A percentile compares a stretch with the other conserved stretches of the same genome.
These are phyloP conservation scores for Penicillium sp. DNA, from an alignment of 2,329 filamentous ascomycete genomes.

Conservation along the genomic window DNA sequence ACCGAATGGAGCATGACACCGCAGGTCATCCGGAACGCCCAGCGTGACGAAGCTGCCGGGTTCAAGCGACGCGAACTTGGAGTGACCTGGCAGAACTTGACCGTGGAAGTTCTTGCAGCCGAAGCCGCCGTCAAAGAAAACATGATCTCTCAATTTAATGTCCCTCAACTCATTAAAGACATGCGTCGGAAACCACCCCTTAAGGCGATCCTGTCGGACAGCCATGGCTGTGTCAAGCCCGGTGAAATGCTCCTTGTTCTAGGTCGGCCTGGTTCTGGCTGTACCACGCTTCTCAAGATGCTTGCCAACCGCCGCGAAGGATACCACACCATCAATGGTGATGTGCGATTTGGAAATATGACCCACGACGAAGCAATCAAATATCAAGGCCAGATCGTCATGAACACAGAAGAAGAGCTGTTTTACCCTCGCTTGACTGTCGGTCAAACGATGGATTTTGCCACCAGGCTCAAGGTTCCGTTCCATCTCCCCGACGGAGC, in stretches of 20 bases:
- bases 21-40: slow-evolving; percentile 47
- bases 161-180: slow-evolving; percentile 55
- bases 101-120: slow-evolving; percentile 60
- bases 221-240: slow-evolving; percentile 67
- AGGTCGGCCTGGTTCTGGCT: slow-evolving; percentile 66
- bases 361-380: slow-evolving; percentile 41
- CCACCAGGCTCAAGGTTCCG: slow-evolving; percentile 58
- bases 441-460: slow-evolving; percentile 54
- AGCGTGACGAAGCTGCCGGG: slow-evolving; percentile 58
- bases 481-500: slow-evolving; percentile 47
- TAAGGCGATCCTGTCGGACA: slow-evolving; percentile 63
- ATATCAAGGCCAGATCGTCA: slow-evolving; percentile 58
- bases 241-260: slow-evolving; percentile 71
- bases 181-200: slow-evolving; percentile 56
- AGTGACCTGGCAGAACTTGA: slow-evolving; percentile 63
- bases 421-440: slow-evolving; percentile 54
- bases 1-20: slow-evolving; percentile 40
- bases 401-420: slow-evolving; percentile 54
- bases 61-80: slow-evolving; percentile 66
- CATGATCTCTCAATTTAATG: slow-evolving; percentile 58
- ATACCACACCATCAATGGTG: slow-evolving; percentile 57
- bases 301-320: slow-evolving; percentile 63
- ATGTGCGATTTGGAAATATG: slow-evolving; percentile 56
- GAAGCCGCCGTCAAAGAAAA: slow-evolving; percentile 66
- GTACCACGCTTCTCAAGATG: slow-evolving; percentile 70